phyloP scores from a whole-genome alignment of 225 moss, liverwort and hornwort species.

The Asterella californica region DNA sequence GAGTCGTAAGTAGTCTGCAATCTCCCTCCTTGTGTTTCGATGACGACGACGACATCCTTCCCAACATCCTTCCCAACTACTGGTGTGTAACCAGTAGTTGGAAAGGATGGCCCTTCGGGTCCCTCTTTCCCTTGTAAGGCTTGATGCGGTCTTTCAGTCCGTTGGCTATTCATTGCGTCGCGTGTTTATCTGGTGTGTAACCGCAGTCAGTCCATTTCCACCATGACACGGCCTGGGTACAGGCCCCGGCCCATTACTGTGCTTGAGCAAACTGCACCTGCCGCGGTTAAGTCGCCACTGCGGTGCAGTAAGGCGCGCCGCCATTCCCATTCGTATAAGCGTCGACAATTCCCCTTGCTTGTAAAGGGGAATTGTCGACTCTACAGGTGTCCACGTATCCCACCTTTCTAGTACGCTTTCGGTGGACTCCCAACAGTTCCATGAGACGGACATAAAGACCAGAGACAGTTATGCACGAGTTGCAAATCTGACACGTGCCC shows the following conservation, averaged over 20 bases:
- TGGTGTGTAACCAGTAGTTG: background rate
- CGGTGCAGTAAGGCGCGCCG: background rate
- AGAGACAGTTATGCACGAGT: background rate
- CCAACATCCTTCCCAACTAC: background rate
- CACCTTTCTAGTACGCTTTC: too few species aligned
- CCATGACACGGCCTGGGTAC: too few species aligned
- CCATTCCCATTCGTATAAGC: background rate
- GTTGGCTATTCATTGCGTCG: too few species aligned
- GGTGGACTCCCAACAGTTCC: too few species aligned
- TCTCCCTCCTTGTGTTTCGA: background rate
- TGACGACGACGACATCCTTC: background rate
- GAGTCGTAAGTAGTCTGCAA: background rate
- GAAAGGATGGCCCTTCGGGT: too few species aligned
- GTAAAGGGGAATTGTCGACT: too few species aligned
- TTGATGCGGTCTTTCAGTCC: too few species aligned
- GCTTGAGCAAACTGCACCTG: background rate
- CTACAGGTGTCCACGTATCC: too few species aligned
- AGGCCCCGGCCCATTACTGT: background rate
- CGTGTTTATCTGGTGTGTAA: too few species aligned
- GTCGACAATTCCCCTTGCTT: background rate
- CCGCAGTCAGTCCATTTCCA: background rate
- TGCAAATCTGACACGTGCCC: background rate
- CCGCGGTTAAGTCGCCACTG: background rate
- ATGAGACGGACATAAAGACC: too few species aligned
- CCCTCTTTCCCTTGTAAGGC: too few species aligned